Percentiles rank a stretch among this genome's conserved stretches.
These are phyloP conservation scores for Collybiopsis luxurians DNA, from an alignment of 768 basidiomycete genomes.

Conservation along the genomic window DNA sequence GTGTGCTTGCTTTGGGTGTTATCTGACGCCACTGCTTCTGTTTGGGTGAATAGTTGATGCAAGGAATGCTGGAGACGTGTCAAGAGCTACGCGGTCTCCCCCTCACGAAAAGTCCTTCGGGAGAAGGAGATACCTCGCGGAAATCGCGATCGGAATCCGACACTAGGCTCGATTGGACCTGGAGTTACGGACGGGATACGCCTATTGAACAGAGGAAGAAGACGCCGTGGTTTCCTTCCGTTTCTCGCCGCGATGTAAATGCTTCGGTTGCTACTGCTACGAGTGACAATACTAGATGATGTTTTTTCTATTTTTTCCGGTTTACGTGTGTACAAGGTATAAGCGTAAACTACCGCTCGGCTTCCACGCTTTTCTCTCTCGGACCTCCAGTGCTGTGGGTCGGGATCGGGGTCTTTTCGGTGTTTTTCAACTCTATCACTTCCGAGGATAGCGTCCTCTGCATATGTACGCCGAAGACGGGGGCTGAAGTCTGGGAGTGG, in stretches of 20 bases:
- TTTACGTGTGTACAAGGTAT: no score
- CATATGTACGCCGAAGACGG: no score
- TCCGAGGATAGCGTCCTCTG: no score
- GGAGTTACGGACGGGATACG: background rate
- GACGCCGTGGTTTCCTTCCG: conserved; percentile 6
- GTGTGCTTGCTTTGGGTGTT: background rate
- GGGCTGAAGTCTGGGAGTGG: no score
- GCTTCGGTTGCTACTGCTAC: no score
- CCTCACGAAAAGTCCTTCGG: background rate
- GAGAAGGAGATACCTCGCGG: background rate
- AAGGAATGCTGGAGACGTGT: background rate
- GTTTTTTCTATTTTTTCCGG: no score
- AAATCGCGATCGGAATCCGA: background rate
- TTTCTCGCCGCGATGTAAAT: background rate
- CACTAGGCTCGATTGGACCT: background rate
- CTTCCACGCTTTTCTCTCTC: no score
- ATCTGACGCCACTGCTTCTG: background rate
- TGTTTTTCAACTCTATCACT: no score
- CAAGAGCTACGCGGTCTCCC: background rate
- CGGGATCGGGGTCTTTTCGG: background rate
- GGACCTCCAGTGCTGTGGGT: background rate
- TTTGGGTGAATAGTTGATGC: conserved; percentile 1
- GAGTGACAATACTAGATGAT: no score
- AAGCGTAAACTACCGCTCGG: no score
- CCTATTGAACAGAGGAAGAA: background rate